Conservation (phyloP, 2,329 filamentous ascomycete genomes). For the Penicillium sp. region DNA sequence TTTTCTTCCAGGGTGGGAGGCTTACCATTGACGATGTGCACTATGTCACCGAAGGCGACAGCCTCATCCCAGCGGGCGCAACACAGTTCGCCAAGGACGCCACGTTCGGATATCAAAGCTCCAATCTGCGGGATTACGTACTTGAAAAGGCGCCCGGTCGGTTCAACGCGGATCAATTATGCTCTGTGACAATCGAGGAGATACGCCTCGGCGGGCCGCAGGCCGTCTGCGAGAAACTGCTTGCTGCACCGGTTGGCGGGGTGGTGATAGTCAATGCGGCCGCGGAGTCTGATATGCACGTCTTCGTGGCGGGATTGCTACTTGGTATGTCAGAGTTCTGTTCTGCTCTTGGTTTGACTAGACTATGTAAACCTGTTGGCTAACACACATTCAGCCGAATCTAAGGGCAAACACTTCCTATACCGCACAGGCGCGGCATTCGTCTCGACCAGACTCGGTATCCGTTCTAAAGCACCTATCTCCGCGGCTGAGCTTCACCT, state of each 20-base stretch:
- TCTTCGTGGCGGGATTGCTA: conserved; percentile 52
- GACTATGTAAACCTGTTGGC: not conserved
- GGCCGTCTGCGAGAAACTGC: conserved; percentile 43
- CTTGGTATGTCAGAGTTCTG: conserved; percentile 20
- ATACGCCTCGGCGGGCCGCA: conserved; percentile 49
- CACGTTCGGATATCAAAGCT: conserved; percentile 56
- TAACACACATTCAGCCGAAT: conserved; percentile 26
- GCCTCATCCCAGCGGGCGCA: conserved; percentile 50
- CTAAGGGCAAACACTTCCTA: conserved; percentile 43
- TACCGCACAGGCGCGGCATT: conserved; percentile 50
- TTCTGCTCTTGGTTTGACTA: not conserved
- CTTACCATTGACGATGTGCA: conserved; percentile 58
- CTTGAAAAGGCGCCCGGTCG: conserved; percentile 52
- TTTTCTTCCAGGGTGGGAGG: conserved; percentile 58
- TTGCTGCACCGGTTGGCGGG: conserved; percentile 35
- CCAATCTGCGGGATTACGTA: conserved; percentile 53
- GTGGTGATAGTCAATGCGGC: conserved; percentile 55
- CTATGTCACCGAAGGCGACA: conserved; percentile 54
- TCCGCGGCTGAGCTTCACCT: conserved; percentile 46
- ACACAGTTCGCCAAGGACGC: conserved; percentile 59
- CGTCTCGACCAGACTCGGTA: conserved; percentile 52
- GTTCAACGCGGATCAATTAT: conserved; percentile 40
- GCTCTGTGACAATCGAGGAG: conserved; percentile 47
- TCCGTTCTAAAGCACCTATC: conserved; percentile 52
- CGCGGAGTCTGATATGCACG: conserved; percentile 55